Conservation (phyloP, 345 rosid species). For the Balakata baccata region DNA sequence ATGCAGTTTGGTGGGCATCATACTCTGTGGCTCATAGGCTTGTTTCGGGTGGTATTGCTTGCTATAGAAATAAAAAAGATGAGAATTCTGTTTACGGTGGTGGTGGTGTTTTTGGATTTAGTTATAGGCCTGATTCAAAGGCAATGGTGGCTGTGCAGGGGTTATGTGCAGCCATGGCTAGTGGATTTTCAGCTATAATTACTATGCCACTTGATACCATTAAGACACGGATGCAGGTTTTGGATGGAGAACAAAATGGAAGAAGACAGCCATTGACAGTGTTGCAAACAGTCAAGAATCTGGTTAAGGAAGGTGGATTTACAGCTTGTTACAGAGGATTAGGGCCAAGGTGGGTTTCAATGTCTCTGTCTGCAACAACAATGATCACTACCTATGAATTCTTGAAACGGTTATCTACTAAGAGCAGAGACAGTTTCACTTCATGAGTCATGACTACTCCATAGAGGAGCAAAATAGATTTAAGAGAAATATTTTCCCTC, state of each 20-base stretch:
- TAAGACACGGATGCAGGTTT: slow-evolving; percentile 79
- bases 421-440: slow-evolving; percentile 36
- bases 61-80: slow-evolving; percentile 27
- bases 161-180: slow-evolving; percentile 73
- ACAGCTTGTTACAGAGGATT: slow-evolving; percentile 78
- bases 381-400: slow-evolving; percentile 90
- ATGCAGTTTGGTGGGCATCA: slow-evolving; percentile 96
- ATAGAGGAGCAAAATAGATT: too few relatives aligned
- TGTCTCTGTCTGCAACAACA: slow-evolving; percentile 80
- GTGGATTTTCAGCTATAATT: slow-evolving; percentile 69
- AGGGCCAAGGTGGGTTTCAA: slow-evolving; percentile 94
- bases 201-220: slow-evolving; percentile 87
- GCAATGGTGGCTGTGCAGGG: slow-evolving; percentile 58
- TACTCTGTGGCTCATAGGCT: slow-evolving; percentile 75
- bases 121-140: slow-evolving; percentile 39
- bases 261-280: slow-evolving; percentile 56
- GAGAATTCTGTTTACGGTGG: slow-evolving; percentile 16
- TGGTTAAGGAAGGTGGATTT: slow-evolving; percentile 74
- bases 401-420: slow-evolving; percentile 69
- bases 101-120: background rate
- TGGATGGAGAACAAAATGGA: slow-evolving; percentile 70
- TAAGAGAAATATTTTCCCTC: too few relatives aligned
- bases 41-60: slow-evolving; percentile 53
- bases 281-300: slow-evolving; percentile 49
- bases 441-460: background rate